Base-by-base conservation (phyloP, 1,139 yeast species). In the Oligophagozyma castellii region DNA sequence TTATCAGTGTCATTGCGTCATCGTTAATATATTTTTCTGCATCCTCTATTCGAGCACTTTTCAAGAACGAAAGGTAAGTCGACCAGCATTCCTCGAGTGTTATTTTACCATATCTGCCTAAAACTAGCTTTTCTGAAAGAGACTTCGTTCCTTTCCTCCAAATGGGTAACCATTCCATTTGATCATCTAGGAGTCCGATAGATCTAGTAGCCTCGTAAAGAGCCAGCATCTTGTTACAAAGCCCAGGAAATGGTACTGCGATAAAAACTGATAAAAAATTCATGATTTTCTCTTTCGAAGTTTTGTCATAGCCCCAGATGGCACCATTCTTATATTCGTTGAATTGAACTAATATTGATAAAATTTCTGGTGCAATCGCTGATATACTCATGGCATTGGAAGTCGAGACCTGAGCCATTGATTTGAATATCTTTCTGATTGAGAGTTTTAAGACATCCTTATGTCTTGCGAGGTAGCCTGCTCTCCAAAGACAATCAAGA, bases 281-380 rank as follows among this genome's bases (percentile, higher is more conserved):
- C 1, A 59, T 25, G 6, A 75, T 44, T 33, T 65, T 64, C 2
- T 46, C 65, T 33, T 53, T 65, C 40, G 58, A 51, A 30, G 44
- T 65, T 57, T 44, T 63, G 28, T 67, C 74, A 19, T 59, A 55
- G 8, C 61, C 54, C 76, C 81, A 73, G 29, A 75, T 58, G 25
- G 35, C 41, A 7, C 63, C 62, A 33, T 55, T 33, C 40, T 58
- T 48, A 33, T 59, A 60, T 5, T 46, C 40, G 1, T 70, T 63
- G 24, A 74, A 44, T 1, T 53, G 43, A 1, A 55, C 50, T 19
- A 75, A 44, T 0, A 72, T 56, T 12, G 64, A 62, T 48, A 77
- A 48, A 8, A 73, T 62, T 16, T 66, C 65, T 1, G 72, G 42
- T 2, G 73, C 53, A 2, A 67, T 39, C 4, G 59, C 42, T 0